Base-by-base conservation (phyloP, 441 rosid genomes). In the Arabidopsis hybrid region DNA sequence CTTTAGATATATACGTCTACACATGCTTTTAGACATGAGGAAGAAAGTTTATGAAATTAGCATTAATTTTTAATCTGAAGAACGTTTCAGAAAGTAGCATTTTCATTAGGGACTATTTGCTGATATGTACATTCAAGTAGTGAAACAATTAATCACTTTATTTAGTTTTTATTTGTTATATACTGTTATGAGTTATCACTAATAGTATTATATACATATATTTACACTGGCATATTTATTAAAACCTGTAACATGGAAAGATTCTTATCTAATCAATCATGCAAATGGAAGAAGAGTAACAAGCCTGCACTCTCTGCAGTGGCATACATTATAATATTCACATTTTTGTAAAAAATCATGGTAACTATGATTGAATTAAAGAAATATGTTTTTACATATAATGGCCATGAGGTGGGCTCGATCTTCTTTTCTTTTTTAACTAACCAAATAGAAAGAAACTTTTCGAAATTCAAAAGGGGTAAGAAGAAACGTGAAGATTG, bases 231-330 rank as follows among this genome's bases (percentile, higher is more conserved):
- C 74, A 52, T 35, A 55, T 16, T 73, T 61, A 68, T 61, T 36
- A 46, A 18, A 49, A 61, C 36, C 71, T 60, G 73, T 77, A 88
- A 92, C 94, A 83, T 92, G 97, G 82, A 69, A 86, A 87, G 97
- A 92, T 92, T 87, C 97, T 82, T 63, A 72, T 72, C 63, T 57
- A 68, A 83, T 84, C 82, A 80, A 86, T 86, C 77, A 87, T 77
- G 73, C 69, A 71, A 47, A 52, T 67, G 52, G 79, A 72, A 51
- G 75, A 65, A 75, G 78, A 83, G 83, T 79, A 79, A 81, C 81
- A 81, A 67, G 51, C 71, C 81, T 57, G 53, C 73, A 71, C 69
- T 71, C 63, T 65, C 80, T 66, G 60, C 53, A 76, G 58, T 70
- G 50, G 4, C 63, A 64, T n/a, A 47, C 46, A 70, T 47, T 62